These are phyloP conservation scores for Ulvella scutata DNA, from an alignment of 139 green algal genomes.

Conservation along the genomic window DNA sequence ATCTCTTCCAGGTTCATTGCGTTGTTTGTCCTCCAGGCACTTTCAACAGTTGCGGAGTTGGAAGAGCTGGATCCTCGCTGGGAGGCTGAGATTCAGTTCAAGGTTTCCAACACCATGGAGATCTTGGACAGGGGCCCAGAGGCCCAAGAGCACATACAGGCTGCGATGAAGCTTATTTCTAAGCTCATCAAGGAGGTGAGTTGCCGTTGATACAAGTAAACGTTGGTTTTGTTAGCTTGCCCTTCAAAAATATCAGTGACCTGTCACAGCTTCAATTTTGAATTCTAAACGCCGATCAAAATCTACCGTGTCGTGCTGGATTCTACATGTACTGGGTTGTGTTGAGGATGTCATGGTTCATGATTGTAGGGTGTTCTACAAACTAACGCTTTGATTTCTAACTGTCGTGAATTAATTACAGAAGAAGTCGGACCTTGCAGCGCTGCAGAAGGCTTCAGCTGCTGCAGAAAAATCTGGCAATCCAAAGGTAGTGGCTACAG, in stretches of 20 bases:
- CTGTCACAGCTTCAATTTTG: too few species aligned
- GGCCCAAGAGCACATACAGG: neutral
- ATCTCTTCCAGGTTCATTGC: neutral
- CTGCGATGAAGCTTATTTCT: neutral
- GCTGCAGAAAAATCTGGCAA: neutral
- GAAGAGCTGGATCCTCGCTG: neutral
- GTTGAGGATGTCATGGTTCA: too few species aligned
- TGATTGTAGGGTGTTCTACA: too few species aligned
- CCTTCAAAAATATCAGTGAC: too few species aligned
- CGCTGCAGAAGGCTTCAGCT: neutral
- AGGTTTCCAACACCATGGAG: neutral
- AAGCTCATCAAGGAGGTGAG: neutral
- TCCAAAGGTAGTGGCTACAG: neutral
- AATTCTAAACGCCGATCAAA: too few species aligned
- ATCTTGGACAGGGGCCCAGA: neutral
- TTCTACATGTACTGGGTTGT: too few species aligned
- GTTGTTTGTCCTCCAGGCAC: neutral
- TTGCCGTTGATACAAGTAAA: too few species aligned
- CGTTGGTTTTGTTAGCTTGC: too few species aligned
- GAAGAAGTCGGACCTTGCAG: too few species aligned
- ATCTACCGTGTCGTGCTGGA: too few species aligned
- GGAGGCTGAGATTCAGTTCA: constrained; percentile 3
- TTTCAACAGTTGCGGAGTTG: neutral
- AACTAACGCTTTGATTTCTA: too few species aligned
- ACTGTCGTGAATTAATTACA: too few species aligned